Base-by-base conservation (phyloP, 192 early-diverging fungal genomes). In the Funneliformis mosseae region DNA sequence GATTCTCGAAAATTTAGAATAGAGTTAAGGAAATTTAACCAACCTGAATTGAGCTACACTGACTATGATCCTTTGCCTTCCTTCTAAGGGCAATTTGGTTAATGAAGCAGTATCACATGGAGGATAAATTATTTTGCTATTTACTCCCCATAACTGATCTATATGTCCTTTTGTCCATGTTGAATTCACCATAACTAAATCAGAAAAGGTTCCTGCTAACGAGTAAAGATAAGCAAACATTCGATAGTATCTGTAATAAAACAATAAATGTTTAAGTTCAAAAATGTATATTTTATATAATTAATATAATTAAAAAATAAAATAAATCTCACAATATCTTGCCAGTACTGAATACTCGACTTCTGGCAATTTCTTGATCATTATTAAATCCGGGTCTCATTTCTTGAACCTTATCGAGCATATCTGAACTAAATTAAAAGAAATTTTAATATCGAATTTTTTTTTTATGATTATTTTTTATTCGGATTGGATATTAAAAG, bases 141-240 rank as follows among this genome's bases (percentile, higher is more conserved):
- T 87, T 12, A 89, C 88, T 0, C 84, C 81, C 92, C 96, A 99
- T 9, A 99, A 82, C n/a, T 87, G 71, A 77, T 95, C 92, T 67
- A 99, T 95, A 79, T 99, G 98, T 59, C 82, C 88, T 55, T 92
- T 89, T 21, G 98, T 99, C 98, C 98, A 99, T 2, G 94, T 90
- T 11, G 97, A 99, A 85, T 99, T 98, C n/a, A 93, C 93, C 94
- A 98, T 94, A 1, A 97, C 91, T 3, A 91, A 85, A 81, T 95
- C 89, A 0, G 95, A 92, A 81, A 87, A 96, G 18, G 90, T 88
- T 4, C 98, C 98, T 55, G 90, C 89, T 8, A 88, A 83, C 0
- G 92, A 89, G 85, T 99, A 99, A 8, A 93, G 28, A 2, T 83
- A 43, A 8, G 96, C 94, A 79, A 98, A 96, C n/a, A 83, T 16